A percentile compares a stretch with the other conserved stretches of the same genome.
Evolutionary conservation across 1,284 basidiomycete genomes (phyloP).

Genomic region (Filobasidium uniguttulatum): DNA sequence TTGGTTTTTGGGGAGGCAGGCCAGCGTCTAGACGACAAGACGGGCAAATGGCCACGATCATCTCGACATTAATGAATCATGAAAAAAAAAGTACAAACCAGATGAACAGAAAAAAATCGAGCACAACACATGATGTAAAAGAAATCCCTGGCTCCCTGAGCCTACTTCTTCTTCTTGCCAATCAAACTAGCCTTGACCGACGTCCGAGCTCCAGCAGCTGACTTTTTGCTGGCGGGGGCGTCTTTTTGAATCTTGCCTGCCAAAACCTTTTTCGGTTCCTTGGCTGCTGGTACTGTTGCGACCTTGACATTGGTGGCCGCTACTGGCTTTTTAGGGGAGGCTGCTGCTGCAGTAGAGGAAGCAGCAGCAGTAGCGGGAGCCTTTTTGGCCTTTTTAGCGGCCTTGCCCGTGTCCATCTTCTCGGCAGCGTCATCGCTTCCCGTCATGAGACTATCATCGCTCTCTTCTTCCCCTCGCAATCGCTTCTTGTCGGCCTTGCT

Average conservation of each 20-base stretch:
- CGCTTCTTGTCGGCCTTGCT: constrained; percentile 17
- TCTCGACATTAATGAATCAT: too few species aligned
- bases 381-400: constrained; percentile 14
- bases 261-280: constrained; percentile 14
- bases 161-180: constrained; percentile 17
- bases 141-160: too few species aligned
- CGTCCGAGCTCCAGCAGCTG: constrained; percentile 6
- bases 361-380: constrained; percentile 9
- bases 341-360: constrained; percentile 1
- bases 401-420: constrained; percentile 30
- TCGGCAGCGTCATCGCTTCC: constrained; percentile 23
- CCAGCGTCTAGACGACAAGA: too few species aligned
- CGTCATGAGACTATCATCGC: constrained; percentile 16
- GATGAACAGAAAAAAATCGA: not conserved
- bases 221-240: constrained; percentile 17
- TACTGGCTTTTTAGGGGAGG: constrained; percentile 9
- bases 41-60: too few species aligned
- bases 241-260: constrained; percentile 9
- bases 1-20: too few species aligned
- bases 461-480: constrained; percentile 17
- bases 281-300: constrained; percentile 18
- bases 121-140: too few species aligned
- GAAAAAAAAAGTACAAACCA: not conserved
- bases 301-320: constrained; percentile 8
- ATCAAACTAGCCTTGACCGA: constrained; percentile 16